Evolutionary conservation across 2,329 filamentous ascomycete genomes (phyloP).

Genomic region (Amylocarpus encephaloides): DNA sequence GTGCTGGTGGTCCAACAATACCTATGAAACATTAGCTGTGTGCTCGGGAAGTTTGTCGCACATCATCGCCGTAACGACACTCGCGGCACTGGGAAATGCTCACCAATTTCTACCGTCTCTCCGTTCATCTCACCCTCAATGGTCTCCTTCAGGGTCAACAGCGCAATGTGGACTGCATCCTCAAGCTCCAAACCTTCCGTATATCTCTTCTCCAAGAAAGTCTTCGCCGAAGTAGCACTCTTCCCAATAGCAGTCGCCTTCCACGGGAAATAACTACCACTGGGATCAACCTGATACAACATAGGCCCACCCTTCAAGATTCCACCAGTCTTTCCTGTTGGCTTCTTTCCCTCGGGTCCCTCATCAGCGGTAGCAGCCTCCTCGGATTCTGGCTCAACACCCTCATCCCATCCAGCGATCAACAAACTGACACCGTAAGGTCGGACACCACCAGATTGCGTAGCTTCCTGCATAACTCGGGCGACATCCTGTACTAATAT

Average conservation of each 20-base stretch:
- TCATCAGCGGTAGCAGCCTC: conserved; percentile 48
- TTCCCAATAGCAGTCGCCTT: conserved; percentile 99
- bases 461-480: conserved; percentile 97
- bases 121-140: conserved; percentile 99
- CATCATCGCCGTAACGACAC: too few relatives aligned
- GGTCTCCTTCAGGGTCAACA: conserved; percentile 96
- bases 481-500: conserved; percentile 99
- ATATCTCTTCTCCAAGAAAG: conserved; percentile 98
- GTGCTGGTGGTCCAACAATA: conserved; percentile 89
- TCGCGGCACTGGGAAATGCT: conserved; percentile 36
- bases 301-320: conserved; percentile 94
- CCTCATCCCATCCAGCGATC: conserved; percentile 97
- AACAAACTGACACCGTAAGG: conserved; percentile 95
- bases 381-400: conserved; percentile 78
- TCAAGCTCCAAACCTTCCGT: conserved; percentile 95
- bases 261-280: conserved; percentile 97
- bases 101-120: conserved; percentile 96
- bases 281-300: conserved; percentile 98
- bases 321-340: conserved; percentile 82
- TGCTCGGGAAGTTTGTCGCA: not conserved
- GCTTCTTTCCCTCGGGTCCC: conserved; percentile 64
- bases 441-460: conserved; percentile 92
- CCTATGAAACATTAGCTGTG: conserved; percentile 45
- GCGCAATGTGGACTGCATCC: conserved; percentile 96
- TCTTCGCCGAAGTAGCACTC: conserved; percentile 97